Evolutionary conservation across 73 alveolate species (phyloP), one percentile per base, ranked within the genome.

Genomic region (Uronychia setigera): DNA sequence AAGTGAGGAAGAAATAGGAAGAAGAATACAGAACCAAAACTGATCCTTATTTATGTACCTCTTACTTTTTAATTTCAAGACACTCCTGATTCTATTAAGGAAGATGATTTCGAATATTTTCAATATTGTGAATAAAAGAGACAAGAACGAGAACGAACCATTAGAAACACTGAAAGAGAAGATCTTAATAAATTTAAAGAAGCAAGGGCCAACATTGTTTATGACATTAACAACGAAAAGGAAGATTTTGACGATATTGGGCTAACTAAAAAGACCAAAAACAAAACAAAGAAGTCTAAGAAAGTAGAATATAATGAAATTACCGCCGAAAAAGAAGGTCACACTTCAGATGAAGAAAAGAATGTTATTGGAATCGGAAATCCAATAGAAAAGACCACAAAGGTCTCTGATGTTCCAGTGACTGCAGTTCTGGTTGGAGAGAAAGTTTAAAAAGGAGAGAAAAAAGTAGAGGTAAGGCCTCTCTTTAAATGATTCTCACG

Each of bases 51-150:
- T 19, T 46, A 46, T 46, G 67, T 46, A 46, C n/a, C n/a, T 19
- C 67, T 11, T 46, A 11, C 67, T 19, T 19, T 46, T n/a, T n/a
- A n/a, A 46, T 11, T 19, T 19, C 67, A 5, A 67, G 79, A 26
- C 30, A 67, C 29, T 30, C 79, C 79, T 26, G 79, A 67, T 5
- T 25, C 79, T 13, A 30, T 67, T 1, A 67, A 26, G 5, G 79
- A 67, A 67, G 79, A 67, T 26, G 79, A 67, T 28, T 67, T 67
- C 32, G 79, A 67, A 26, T 67, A 67, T 26, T 67, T 67, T 26
- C 79, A 67, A 26, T 30, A 67, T 26, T 26, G 29, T 13, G 79
- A 67, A 26, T 26, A 67, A 26, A 26, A 67, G 79, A 5, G 32
- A 67, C 14, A 13, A 26, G 79, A 67, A 67, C 5, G 79, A 67